These are phyloP conservation scores for Colletotrichum somersetense DNA, from an alignment of 2,329 filamentous ascomycete species.

Conservation along the genomic window DNA sequence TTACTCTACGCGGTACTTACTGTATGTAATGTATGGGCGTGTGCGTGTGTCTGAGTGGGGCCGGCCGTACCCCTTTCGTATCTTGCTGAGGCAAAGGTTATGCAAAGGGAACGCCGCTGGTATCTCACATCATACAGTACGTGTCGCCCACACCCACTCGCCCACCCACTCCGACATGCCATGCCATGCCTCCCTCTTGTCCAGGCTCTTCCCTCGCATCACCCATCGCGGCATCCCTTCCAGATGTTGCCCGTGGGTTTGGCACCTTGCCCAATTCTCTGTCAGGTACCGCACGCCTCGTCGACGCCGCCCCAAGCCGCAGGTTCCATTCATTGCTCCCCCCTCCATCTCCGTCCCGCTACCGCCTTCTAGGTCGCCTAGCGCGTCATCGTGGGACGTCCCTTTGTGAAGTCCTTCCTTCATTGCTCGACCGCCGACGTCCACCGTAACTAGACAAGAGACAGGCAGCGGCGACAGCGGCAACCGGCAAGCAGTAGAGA, in stretches of 20 bases:
- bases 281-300: conserved; percentile 37
- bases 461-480: background rate
- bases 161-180: conserved; percentile 8
- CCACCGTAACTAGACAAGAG: background rate
- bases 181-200: conserved; percentile 11
- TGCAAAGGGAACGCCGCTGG: background rate
- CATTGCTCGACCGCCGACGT: conserved; percentile 30
- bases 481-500: conserved; percentile 1
- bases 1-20: too few relatives aligned
- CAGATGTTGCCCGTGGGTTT: conserved; percentile 33
- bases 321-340: conserved; percentile 1
- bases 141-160: background rate
- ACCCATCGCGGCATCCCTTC: conserved; percentile 31
- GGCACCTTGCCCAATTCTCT: conserved; percentile 34
- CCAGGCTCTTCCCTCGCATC: conserved; percentile 26
- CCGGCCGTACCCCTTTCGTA: conserved; percentile 20
- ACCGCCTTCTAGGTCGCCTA: conserved; percentile 21
- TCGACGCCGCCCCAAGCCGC: conserved; percentile 36
- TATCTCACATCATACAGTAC: background rate
- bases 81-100: background rate
- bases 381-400: conserved; percentile 18
- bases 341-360: conserved; percentile 16
- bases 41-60: background rate
- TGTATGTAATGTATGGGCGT: background rate
- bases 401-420: conserved; percentile 30